These are phyloP conservation scores for Suhomyces bokatorum DNA, from an alignment of 1,139 yeast genomes.

Conservation along the genomic window DNA sequence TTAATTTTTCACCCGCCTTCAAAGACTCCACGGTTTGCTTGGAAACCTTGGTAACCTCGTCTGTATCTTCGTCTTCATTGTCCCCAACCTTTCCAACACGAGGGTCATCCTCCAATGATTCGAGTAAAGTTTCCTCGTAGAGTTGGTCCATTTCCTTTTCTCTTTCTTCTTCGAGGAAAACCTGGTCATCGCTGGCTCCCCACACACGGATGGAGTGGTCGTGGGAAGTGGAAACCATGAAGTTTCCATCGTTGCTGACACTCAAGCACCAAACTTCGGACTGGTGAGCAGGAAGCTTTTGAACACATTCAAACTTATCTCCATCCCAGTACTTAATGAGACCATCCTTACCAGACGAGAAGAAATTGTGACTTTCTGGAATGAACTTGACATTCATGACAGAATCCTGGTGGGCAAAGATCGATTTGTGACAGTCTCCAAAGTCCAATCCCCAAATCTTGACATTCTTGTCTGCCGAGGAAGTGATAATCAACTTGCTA, in stretches of 20 bases:
- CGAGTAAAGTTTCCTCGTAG: slow-evolving; percentile 74
- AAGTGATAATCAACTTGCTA: slow-evolving; percentile 81
- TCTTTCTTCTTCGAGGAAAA: slow-evolving; percentile 91
- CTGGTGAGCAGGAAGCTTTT: slow-evolving; percentile 83
- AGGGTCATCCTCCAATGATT: slow-evolving; percentile 66
- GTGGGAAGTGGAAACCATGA: slow-evolving; percentile 85
- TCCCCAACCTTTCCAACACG: slow-evolving; percentile 32
- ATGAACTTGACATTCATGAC: slow-evolving; percentile 85
- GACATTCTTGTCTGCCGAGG: slow-evolving; percentile 95
- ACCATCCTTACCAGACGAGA: slow-evolving; percentile 89
- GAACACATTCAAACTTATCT: slow-evolving; percentile 91
- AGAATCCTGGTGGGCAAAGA: slow-evolving; percentile 95
- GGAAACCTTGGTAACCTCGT: slow-evolving; percentile 65
- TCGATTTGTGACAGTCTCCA: slow-evolving; percentile 96
- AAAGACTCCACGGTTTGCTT: slow-evolving; percentile 88
- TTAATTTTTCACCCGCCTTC: slow-evolving; percentile 90
- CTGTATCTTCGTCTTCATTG: slow-evolving; percentile 45
- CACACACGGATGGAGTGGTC: slow-evolving; percentile 91
- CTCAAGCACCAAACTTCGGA: slow-evolving; percentile 92
- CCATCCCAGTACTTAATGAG: slow-evolving; percentile 97
- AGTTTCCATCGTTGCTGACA: slow-evolving; percentile 68
- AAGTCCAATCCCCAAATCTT: slow-evolving; percentile 98
- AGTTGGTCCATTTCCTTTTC: slow-evolving; percentile 93
- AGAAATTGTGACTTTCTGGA: slow-evolving; percentile 83
- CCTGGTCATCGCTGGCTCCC: slow-evolving; percentile 91